A percentile compares a stretch with the other conserved stretches of the same genome.
phyloP scores from a whole-genome alignment of 2,329 filamentous ascomycete species.

The Colletotrichum paranaense region DNA sequence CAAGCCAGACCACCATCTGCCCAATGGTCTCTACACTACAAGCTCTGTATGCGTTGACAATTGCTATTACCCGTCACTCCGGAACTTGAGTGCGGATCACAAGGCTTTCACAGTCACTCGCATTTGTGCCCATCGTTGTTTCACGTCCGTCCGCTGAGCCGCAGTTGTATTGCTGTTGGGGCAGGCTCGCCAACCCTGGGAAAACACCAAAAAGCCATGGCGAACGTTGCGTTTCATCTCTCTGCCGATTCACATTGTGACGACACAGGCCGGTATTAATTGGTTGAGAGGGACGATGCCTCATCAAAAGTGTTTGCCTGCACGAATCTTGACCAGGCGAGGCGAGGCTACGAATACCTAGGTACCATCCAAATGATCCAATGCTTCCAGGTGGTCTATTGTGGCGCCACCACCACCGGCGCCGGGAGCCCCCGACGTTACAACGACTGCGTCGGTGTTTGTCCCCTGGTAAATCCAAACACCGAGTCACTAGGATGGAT shows the following conservation, averaged over 20 bases:
- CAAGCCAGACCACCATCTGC: not conserved
- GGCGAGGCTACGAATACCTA: not conserved
- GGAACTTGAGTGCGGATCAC: constrained; percentile 8
- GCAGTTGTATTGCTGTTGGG: constrained; percentile 2
- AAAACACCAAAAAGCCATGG: not conserved
- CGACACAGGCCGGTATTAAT: not conserved
- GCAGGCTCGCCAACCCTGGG: not conserved
- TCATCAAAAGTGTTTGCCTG: not conserved
- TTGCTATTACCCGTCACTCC: not conserved
- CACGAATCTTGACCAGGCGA: not conserved
- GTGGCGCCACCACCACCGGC: not conserved
- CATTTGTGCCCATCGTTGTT: not conserved
- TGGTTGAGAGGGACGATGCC: not conserved
- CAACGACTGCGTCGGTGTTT: not conserved
- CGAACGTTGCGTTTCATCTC: not conserved
- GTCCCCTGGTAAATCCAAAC: not conserved
- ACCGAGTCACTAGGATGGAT: not conserved
- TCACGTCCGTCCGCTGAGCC: constrained; percentile 4
- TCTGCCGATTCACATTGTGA: not conserved
- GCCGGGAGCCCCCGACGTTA: not conserved
- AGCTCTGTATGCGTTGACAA: not conserved
- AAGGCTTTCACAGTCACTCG: not conserved
- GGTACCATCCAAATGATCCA: not conserved
- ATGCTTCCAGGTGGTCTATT: not conserved
- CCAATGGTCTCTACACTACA: not conserved